Conservation (phyloP, 225 moss, liverwort and hornwort species). For the Sphagnum tenellum region DNA sequence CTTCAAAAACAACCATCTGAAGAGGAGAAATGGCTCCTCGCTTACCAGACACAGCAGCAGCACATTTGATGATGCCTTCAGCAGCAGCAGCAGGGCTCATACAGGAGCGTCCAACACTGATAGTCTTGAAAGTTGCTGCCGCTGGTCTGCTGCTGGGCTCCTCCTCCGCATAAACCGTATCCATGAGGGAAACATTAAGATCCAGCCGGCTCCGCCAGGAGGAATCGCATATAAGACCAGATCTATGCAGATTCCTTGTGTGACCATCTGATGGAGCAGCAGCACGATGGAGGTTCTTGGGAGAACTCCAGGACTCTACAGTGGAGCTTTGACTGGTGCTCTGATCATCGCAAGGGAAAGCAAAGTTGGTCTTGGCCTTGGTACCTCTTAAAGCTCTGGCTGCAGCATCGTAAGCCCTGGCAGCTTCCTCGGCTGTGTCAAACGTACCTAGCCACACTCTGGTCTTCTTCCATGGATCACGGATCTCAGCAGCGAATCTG, state of each 20-base stretch:
- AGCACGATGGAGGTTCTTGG: constrained; percentile 38
- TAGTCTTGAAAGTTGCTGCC: constrained; percentile 21
- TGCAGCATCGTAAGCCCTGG: too few species aligned
- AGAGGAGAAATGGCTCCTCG: constrained; percentile 37
- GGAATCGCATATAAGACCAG: constrained; percentile 36
- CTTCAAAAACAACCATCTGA: constrained; percentile 44
- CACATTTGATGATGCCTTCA: constrained; percentile 15
- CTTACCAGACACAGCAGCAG: constrained; percentile 46
- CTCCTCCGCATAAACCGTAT: constrained; percentile 28
- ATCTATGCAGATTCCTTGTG: constrained; percentile 21
- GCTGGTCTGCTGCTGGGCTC: constrained; percentile 18
- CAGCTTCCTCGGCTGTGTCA: too few species aligned
- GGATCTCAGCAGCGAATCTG: constrained; percentile 94
- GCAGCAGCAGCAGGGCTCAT: constrained; percentile 26
- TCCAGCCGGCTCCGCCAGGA: constrained; percentile 75
- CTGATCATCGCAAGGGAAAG: too few species aligned
- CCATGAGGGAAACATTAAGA: constrained; percentile 67
- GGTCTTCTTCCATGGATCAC: constrained; percentile 17
- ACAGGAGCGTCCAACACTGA: constrained; percentile 51
- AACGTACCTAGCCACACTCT: constrained; percentile 58
- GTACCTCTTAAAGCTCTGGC: too few species aligned
- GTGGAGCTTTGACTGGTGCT: too few species aligned
- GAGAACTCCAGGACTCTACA: too few species aligned
- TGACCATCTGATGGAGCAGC: constrained; percentile 6
- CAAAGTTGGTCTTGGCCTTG: constrained; percentile 5